A percentile compares a stretch with the other conserved stretches of the same genome.
Conservation (phyloP, 1,284 basidiomycete species). For the Cryptococcus depauperatus region DNA sequence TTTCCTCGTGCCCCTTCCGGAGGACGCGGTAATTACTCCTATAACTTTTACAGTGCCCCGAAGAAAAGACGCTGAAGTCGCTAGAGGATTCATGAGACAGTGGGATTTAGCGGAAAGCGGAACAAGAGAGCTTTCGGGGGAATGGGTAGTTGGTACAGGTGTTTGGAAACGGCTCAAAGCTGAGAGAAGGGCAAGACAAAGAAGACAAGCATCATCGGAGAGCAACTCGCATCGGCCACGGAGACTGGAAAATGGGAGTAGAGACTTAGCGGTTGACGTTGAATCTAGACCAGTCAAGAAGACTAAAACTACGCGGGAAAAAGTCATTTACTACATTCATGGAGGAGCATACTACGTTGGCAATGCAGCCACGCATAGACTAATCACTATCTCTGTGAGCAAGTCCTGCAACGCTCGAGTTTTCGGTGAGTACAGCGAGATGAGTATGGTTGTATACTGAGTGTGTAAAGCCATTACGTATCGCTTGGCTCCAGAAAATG, state of each 20-base stretch:
- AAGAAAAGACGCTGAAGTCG: conserved; percentile 57
- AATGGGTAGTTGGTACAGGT: conserved; percentile 91
- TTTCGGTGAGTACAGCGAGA: conserved; percentile 56
- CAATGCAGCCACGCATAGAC: conserved; percentile 85
- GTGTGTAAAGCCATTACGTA: conserved; percentile 82
- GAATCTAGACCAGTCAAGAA: conserved; percentile 23
- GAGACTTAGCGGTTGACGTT: conserved; percentile 48
- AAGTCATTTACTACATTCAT: conserved; percentile 86
- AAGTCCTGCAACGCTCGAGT: conserved; percentile 85
- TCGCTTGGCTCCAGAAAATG: conserved; percentile 86
- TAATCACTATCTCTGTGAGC: conserved; percentile 84
- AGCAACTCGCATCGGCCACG: neutral
- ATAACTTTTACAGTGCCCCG: conserved; percentile 80
- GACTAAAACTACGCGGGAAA: conserved; percentile 53
- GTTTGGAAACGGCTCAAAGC: conserved; percentile 81
- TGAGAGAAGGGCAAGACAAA: conserved; percentile 58
- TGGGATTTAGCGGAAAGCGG: conserved; percentile 72
- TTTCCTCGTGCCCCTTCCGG: conserved; percentile 77
- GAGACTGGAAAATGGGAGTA: neutral
- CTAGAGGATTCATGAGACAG: conserved; percentile 46
- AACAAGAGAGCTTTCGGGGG: conserved; percentile 73
- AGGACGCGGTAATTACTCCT: conserved; percentile 89
- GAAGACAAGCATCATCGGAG: conserved; percentile 6
- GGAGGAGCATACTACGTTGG: conserved; percentile 94
- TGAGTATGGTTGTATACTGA: neutral